These are phyloP conservation scores for Picea abies DNA, from an alignment of 83 land plant genomes.

Conservation along the genomic window DNA sequence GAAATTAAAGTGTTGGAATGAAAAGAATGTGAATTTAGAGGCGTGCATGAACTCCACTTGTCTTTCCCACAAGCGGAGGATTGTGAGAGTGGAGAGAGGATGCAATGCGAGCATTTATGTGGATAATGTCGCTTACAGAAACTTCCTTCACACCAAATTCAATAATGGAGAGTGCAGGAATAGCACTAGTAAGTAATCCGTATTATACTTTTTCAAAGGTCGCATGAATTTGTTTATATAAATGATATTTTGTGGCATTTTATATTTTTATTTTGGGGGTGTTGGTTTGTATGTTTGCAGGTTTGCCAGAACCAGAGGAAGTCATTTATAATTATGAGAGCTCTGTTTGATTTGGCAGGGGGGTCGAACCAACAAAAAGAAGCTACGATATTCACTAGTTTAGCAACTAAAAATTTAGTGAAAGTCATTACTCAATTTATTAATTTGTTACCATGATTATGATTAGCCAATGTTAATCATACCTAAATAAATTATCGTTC, in stretches of 20 bases:
- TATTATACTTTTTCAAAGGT: background rate
- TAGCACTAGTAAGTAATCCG: constrained; percentile 12
- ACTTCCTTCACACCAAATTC: constrained; percentile 5
- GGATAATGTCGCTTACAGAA: constrained; percentile 14
- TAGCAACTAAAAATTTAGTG: too few relatives aligned
- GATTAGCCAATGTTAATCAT: too few relatives aligned
- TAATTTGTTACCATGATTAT: too few relatives aligned
- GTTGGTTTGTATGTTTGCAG: background rate
- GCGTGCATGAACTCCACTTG: constrained; percentile 24
- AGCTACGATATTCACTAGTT: too few relatives aligned
- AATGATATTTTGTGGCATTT: background rate
- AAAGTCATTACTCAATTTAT: too few relatives aligned
- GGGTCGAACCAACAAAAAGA: too few relatives aligned
- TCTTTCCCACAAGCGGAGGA: background rate
- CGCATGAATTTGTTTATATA: background rate
- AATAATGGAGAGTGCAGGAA: constrained; percentile 15
- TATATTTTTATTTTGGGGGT: background rate
- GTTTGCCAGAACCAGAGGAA: background rate
- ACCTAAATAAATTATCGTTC: too few relatives aligned
- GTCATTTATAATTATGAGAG: constrained; percentile 8
- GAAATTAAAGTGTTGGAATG: too few relatives aligned
- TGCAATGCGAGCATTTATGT: background rate
- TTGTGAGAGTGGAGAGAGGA: constrained; percentile 19
- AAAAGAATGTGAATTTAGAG: constrained; percentile 25
- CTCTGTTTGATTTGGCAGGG: background rate